phyloP scores from a whole-genome alignment of 2,329 filamentous ascomycete genomes.

The Mollisiaceae sp. region DNA sequence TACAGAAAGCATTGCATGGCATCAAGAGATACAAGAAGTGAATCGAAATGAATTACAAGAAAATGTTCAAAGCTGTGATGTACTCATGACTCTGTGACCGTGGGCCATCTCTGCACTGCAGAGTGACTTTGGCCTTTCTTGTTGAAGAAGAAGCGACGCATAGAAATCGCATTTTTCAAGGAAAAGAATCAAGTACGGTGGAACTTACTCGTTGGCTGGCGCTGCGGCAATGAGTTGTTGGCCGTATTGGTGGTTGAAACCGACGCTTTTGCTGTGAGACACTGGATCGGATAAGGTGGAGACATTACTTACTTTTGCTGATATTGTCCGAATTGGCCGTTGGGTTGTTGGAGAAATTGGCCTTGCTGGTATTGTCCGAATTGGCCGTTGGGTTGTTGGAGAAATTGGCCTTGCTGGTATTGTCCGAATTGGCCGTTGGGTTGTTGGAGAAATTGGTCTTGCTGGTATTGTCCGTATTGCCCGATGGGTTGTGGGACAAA shows the following conservation, averaged over 20 bases:
- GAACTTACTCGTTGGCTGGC: conserved; percentile 1
- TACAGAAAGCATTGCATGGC: neutral
- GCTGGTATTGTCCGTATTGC: no score
- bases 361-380: neutral
- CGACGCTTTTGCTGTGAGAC: neutral
- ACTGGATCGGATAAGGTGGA: neutral
- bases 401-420: no score
- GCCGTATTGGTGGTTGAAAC: neutral
- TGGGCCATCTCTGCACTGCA: conserved; percentile 6
- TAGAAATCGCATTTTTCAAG: neutral
- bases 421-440: no score
- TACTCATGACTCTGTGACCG: conserved; percentile 1
- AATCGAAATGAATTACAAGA: neutral
- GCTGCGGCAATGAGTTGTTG: neutral
- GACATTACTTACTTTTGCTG: neutral
- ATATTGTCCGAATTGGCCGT: neutral
- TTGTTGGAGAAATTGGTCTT: no score
- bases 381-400: no score
- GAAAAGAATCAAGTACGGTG: neutral
- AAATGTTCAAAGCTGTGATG: neutral
- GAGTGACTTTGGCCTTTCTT: neutral
- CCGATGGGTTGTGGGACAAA: no score
- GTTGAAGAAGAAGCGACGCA: neutral
- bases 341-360: neutral
- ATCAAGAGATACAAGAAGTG: neutral